Percentiles rank a stretch among this genome's conserved stretches.
phyloP scores from a whole-genome alignment of 2,329 filamentous ascomycete genomes.

The Drechslera avenae region DNA sequence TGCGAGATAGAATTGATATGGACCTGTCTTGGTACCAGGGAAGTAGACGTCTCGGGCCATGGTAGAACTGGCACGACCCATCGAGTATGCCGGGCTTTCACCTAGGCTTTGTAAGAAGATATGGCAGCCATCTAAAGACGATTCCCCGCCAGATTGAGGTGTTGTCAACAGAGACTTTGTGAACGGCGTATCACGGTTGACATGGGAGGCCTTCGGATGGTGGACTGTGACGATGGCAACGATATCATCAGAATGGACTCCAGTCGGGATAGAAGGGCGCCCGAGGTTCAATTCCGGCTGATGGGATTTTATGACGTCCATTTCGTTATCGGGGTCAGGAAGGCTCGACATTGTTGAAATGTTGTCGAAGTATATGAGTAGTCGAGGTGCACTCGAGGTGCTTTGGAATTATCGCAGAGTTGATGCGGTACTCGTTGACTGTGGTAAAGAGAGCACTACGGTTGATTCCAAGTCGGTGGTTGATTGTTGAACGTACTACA shows the following conservation, averaged over 20 bases:
- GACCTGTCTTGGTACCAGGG: conserved; percentile 7
- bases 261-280: conserved; percentile 12
- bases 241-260: conserved; percentile 6
- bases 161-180: background rate
- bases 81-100: conserved; percentile 6
- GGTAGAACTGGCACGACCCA: conserved; percentile 9
- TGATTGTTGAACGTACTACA: too few species aligned
- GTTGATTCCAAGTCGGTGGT: too few species aligned
- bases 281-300: background rate
- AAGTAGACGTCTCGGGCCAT: conserved; percentile 21
- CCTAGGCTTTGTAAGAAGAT: conserved; percentile 13
- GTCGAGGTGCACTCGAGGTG: too few species aligned
- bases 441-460: too few species aligned
- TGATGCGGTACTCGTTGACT: too few species aligned
- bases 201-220: conserved; percentile 6
- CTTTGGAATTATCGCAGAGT: too few species aligned
- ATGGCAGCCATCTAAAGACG: conserved; percentile 9
- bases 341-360: too few species aligned
- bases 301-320: too few species aligned
- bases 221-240: conserved; percentile 20
- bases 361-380: too few species aligned
- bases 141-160: background rate
- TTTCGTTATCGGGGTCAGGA: too few species aligned
- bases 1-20: conserved; percentile 12
- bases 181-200: conserved; percentile 10